Conservation (phyloP, 2,329 filamentous ascomycete genomes). For the Cladophialophora immunda region DNA sequence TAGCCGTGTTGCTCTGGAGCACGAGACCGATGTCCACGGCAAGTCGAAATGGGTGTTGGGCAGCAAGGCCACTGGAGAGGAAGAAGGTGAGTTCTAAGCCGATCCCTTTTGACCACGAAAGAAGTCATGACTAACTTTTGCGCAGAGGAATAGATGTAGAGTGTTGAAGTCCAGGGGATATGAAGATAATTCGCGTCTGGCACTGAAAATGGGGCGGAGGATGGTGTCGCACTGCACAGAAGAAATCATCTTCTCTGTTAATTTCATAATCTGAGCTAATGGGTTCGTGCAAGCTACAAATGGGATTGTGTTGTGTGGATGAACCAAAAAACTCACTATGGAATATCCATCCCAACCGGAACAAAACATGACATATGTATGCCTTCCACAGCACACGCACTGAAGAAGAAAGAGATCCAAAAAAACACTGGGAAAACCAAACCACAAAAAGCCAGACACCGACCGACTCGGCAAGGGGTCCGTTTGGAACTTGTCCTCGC, state of each 20-base stretch:
- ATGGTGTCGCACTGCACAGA: slow-evolving; percentile 17
- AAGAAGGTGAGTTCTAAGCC: slow-evolving; percentile 50
- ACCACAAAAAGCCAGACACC: not conserved
- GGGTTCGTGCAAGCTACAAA: slow-evolving; percentile 26
- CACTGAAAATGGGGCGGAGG: slow-evolving; percentile 14
- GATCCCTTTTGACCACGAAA: not conserved
- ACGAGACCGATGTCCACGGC: slow-evolving; percentile 57
- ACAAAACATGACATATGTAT: slow-evolving; percentile 11
- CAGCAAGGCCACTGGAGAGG: slow-evolving; percentile 52
- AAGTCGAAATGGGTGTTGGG: slow-evolving; percentile 55
- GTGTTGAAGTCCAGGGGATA: slow-evolving; percentile 19
- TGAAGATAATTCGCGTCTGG: slow-evolving; percentile 24
- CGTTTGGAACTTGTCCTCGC: not conserved
- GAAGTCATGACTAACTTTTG: slow-evolving; percentile 18
- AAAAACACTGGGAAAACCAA: slow-evolving; percentile 12
- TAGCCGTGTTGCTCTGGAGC: slow-evolving; percentile 61
- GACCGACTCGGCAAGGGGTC: not conserved
- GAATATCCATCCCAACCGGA: slow-evolving; percentile 10
- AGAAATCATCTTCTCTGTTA: slow-evolving; percentile 28
- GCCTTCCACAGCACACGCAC: slow-evolving; percentile 1
- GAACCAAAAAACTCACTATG: not conserved
- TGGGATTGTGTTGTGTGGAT: slow-evolving; percentile 13
- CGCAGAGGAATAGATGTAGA: slow-evolving; percentile 24
- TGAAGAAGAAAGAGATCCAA: slow-evolving; percentile 16
- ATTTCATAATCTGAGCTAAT: slow-evolving; percentile 33